Base-by-base conservation (phyloP, 164 flowering plant genomes). In the Amborella trichopoda region DNA sequence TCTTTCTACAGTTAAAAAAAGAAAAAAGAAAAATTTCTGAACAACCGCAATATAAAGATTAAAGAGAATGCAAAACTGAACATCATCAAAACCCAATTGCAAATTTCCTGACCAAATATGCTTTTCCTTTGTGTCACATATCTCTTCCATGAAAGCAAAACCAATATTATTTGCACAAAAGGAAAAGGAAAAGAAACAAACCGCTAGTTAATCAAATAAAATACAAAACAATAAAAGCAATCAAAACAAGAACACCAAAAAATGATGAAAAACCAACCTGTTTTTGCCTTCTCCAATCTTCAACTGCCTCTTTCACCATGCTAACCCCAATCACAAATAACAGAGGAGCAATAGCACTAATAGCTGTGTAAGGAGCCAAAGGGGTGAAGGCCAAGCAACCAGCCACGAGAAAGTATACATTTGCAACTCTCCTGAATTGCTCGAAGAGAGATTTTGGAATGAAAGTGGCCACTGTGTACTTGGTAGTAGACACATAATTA, bases 381-480 rank as follows among this genome's bases (percentile, higher is more conserved):
- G 79, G 70, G 0, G 87, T 79, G 71, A 85, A 81, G 6, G 90
- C 65, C 47, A 85, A 32, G 16, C 70, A 54, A 0, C 71, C 83
- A 49, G 68, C 60, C 6, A 79, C 1, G 33, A 85, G 83, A 60
- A 85, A 85, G 54, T 77, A 85, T 0, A 81, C 12, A 50, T 85
- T 85, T 30, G 95, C 95, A 26, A 74, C 87, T 38, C 95, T 61
- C 62, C 95, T 67, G 61, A 85, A 85, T 55, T 85, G 95, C 73
- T 85, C 95, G 43, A 79, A 85, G 65, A 85, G 45, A 2, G 95
- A 66, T 50, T 77, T 85, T 18, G 95, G 95, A n/a, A 85, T 37
- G 58, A 81, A 85, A 0, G 87, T 65, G 1, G 72, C 74, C 3
- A 72, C 37, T 10, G 76, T 81, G 34, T 85, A 85, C 68, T 85